phyloP scores from a whole-genome alignment of 352 stramenopile genomes.

The Globisporangium cylindrosporum region DNA sequence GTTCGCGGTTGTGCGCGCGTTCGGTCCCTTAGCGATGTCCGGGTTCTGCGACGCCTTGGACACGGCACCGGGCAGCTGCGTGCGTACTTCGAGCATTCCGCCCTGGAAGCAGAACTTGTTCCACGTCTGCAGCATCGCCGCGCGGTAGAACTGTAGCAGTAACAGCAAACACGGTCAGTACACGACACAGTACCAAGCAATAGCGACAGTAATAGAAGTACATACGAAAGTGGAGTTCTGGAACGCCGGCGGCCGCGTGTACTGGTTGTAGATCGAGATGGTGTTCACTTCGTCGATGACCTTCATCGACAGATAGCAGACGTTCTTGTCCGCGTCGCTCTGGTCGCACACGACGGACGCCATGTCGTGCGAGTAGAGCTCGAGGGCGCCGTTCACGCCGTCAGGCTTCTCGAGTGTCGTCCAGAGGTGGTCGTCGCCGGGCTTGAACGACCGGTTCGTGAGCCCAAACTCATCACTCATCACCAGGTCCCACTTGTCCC shows the following conservation, averaged over 20 bases:
- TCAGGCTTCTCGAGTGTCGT: constrained; percentile 66
- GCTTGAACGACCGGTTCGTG: constrained; percentile 6
- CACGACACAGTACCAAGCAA: not conserved
- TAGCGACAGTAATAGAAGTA: constrained; percentile 6
- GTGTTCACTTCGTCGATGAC: constrained; percentile 47
- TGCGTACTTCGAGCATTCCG: constrained; percentile 90
- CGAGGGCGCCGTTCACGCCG: constrained; percentile 60
- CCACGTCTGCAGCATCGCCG: constrained; percentile 91
- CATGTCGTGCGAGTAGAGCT: constrained; percentile 69
- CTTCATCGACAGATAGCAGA: constrained; percentile 64
- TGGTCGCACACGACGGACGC: constrained; percentile 43
- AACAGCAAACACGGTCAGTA: not conserved
- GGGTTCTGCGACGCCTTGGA: constrained; percentile 61
- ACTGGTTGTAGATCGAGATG: constrained; percentile 72
- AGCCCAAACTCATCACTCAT: constrained; percentile 11
- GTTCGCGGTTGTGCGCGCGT: constrained; percentile 28
- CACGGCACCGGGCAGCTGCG: constrained; percentile 87
- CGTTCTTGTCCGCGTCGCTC: constrained; percentile 16
- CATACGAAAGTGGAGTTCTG: constrained; percentile 50
- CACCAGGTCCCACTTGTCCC: constrained; percentile 4
- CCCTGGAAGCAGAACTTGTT: constrained; percentile 96
- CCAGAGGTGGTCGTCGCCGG: constrained; percentile 57
- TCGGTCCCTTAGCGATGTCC: constrained; percentile 73
- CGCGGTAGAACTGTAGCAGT: constrained; percentile 14
- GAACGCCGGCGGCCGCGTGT: constrained; percentile 46